Evolutionary conservation across 2,329 filamentous ascomycete genomes (phyloP).

Genomic region (Talaromyces sp.): DNA sequence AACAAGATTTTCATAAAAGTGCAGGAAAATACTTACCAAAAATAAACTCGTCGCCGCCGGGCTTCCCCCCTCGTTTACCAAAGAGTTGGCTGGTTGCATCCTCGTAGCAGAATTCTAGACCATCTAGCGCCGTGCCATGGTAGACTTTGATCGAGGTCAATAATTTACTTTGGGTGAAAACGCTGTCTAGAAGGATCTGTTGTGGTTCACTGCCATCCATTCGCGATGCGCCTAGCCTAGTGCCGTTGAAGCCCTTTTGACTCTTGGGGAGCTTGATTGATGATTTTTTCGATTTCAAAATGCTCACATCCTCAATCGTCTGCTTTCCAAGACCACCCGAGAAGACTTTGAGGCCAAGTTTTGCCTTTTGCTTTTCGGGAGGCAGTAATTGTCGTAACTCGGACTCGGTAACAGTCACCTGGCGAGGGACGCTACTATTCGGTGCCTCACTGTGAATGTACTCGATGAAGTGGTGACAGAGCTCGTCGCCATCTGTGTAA

Average conservation of each 20-base stretch:
- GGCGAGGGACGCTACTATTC: conserved; percentile 59
- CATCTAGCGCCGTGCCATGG: conserved; percentile 72
- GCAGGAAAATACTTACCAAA: conserved; percentile 55
- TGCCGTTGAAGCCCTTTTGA: conserved; percentile 70
- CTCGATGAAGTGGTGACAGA: conserved; percentile 78
- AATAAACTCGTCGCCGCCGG: conserved; percentile 68
- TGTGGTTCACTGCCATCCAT: conserved; percentile 66
- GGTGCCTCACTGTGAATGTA: conserved; percentile 61
- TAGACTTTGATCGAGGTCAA: conserved; percentile 72
- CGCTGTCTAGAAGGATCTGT: conserved; percentile 70
- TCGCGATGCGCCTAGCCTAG: conserved; percentile 66
- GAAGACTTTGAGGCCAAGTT: conserved; percentile 66
- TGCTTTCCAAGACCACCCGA: conserved; percentile 71
- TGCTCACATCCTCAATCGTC: conserved; percentile 71
- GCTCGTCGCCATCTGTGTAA: conserved; percentile 70
- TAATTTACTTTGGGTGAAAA: conserved; percentile 64
- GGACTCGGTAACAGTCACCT: conserved; percentile 69
- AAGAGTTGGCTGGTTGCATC: conserved; percentile 80
- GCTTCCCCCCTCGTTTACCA: conserved; percentile 70
- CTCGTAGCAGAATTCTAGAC: conserved; percentile 89
- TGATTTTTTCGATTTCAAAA: conserved; percentile 66
- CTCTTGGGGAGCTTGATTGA: conserved; percentile 70
- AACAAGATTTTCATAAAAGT: neutral
- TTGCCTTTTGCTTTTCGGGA: conserved; percentile 65
- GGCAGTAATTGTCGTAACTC: conserved; percentile 69